A percentile compares a stretch with the other conserved stretches of the same genome.
Conservation (phyloP, 2,329 filamentous ascomycete species). For the Trichoderma semiorbis region DNA sequence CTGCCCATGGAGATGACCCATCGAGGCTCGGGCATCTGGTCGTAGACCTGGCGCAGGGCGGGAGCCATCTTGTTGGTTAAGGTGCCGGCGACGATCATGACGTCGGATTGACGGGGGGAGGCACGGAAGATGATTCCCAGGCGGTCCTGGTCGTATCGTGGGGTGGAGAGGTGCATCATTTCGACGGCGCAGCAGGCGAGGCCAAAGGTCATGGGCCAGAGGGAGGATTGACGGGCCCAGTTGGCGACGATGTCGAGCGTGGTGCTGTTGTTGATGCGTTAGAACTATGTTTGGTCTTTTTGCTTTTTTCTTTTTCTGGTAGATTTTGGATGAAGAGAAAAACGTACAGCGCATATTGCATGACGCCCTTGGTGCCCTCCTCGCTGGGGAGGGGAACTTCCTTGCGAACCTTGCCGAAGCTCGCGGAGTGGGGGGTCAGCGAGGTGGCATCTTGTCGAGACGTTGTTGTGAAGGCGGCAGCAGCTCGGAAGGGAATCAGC, state of each 20-base stretch:
- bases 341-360: constrained; percentile 84
- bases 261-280: constrained; percentile 50
- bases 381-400: constrained; percentile 77
- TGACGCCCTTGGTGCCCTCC: constrained; percentile 71
- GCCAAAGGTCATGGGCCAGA: constrained; percentile 87
- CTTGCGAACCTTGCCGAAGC: constrained; percentile 56
- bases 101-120: constrained; percentile 81
- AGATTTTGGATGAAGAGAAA: not conserved
- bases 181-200: constrained; percentile 87
- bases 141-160: constrained; percentile 84
- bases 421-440: constrained; percentile 49
- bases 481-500: constrained; percentile 61
- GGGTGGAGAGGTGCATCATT: constrained; percentile 89
- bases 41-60: constrained; percentile 84
- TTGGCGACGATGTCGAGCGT: constrained; percentile 76
- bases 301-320: not conserved
- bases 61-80: constrained; percentile 97
- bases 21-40: constrained; percentile 89
- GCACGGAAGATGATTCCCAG: constrained; percentile 88
- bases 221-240: constrained; percentile 78
- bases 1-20: constrained; percentile 85
- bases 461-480: constrained; percentile 62
- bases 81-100: constrained; percentile 92
- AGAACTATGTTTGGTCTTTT: not conserved
- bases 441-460: constrained; percentile 62